Percentiles rank a stretch among this genome's conserved stretches.
These are phyloP conservation scores for Trichocladium antarcticum DNA, from an alignment of 495 filamentous ascomycete species.

Conservation along the genomic window DNA sequence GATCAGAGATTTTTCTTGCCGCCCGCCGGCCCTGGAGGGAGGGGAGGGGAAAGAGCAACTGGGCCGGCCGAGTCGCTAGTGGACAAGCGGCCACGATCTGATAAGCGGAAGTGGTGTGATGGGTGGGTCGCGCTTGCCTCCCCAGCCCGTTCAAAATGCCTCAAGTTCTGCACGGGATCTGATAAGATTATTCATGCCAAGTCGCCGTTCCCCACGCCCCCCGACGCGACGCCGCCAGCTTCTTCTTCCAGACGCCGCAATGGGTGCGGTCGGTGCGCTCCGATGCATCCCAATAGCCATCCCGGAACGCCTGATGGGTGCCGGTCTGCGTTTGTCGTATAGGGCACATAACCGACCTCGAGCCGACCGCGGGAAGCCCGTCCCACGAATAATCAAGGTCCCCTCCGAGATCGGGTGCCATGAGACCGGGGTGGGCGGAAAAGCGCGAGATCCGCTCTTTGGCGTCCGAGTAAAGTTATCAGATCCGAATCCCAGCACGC, in stretches of 20 bases:
- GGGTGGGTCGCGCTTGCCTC: background rate
- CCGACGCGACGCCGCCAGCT: too few species aligned
- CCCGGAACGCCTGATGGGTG: too few species aligned
- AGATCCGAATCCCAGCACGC: slow-evolving; percentile 33
- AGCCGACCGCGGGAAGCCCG: too few species aligned
- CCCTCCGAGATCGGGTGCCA: slow-evolving; percentile 25
- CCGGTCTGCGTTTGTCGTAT: too few species aligned
- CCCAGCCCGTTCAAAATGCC: slow-evolving; percentile 24
- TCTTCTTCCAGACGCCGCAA: too few species aligned
- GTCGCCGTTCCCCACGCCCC: slow-evolving; percentile 1
- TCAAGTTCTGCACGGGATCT: slow-evolving; percentile 26
- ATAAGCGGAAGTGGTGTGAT: slow-evolving; percentile 20
- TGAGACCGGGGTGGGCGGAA: slow-evolving; percentile 11
- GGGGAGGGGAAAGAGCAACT: background rate
- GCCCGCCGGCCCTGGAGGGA: background rate
- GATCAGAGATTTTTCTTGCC: slow-evolving; percentile 12
- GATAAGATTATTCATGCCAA: slow-evolving; percentile 35
- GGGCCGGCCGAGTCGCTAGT: too few species aligned
- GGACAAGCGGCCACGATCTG: slow-evolving; percentile 31
- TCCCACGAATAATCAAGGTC: too few species aligned
- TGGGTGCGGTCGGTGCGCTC: too few species aligned
- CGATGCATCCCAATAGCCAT: too few species aligned
- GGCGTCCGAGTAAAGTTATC: slow-evolving; percentile 39
- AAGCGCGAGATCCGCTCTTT: slow-evolving; percentile 34
- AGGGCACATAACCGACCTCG: too few species aligned